These are phyloP conservation scores for Phylloporus sp. DNA, from an alignment of 768 basidiomycete genomes.

Conservation along the genomic window DNA sequence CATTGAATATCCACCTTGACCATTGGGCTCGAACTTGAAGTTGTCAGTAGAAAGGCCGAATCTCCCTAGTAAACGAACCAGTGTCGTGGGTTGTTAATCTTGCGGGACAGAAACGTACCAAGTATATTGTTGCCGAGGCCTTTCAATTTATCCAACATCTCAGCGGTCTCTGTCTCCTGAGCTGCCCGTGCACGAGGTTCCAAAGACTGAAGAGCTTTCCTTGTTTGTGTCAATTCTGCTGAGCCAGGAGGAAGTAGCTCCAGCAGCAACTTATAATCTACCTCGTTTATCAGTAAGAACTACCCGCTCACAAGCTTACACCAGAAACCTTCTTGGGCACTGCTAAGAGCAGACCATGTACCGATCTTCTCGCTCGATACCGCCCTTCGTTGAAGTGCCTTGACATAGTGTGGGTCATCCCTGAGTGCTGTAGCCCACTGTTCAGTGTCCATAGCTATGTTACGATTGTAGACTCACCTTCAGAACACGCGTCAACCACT, in stretches of 20 bases:
- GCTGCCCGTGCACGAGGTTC: constrained; percentile 69
- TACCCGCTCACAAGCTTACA: not conserved
- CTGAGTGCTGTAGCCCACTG: constrained; percentile 57
- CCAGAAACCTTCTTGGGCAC: constrained; percentile 75
- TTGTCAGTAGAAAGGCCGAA: constrained; percentile 96
- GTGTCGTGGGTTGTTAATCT: not conserved
- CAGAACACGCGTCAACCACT: constrained; percentile 74
- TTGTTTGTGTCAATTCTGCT: constrained; percentile 45
- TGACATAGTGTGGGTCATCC: constrained; percentile 82
- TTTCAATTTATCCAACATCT: constrained; percentile 93
- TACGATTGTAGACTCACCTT: constrained; percentile 43
- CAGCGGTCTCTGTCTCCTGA: constrained; percentile 81
- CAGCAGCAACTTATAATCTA: constrained; percentile 79
- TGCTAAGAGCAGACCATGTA: constrained; percentile 78
- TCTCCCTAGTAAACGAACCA: constrained; percentile 50
- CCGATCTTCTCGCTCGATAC: constrained; percentile 74
- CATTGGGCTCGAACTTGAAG: constrained; percentile 94
- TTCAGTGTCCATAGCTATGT: not conserved
- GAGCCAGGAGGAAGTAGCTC: constrained; percentile 57
- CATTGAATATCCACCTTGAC: constrained; percentile 93
- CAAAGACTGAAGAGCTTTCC: constrained; percentile 48
- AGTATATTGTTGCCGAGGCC: constrained; percentile 87
- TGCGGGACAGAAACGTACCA: constrained; percentile 42
- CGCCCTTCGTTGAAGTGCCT: constrained; percentile 88
- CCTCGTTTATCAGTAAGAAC: not conserved